Conservation (phyloP, 139 green algal species). For the Chlorella sp. region DNA sequence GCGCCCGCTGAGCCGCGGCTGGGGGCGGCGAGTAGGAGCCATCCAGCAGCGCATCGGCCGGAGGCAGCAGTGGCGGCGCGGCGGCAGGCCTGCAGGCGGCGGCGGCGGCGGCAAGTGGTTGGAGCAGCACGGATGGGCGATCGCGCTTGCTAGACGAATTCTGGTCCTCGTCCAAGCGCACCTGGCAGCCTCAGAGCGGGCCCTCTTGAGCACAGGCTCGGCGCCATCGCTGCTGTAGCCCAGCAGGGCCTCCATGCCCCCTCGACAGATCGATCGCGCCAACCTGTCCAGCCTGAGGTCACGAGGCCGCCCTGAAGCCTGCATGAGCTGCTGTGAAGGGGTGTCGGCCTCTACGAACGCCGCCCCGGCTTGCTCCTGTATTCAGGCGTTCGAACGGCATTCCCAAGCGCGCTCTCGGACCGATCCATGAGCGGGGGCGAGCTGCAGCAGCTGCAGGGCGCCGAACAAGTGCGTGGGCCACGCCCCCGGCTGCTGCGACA, state of each 20-base stretch:
- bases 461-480: background rate
- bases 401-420: background rate
- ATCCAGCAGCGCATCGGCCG: conserved; percentile 14
- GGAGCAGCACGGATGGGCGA: background rate
- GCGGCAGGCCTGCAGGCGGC: conserved; percentile 1
- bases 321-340: background rate
- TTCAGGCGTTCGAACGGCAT: background rate
- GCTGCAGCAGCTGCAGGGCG: conserved; percentile 6
- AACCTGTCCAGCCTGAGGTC: background rate
- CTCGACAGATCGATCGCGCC: background rate
- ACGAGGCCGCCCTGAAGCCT: background rate
- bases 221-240: background rate
- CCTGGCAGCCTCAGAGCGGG: background rate
- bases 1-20: conserved; percentile 3
- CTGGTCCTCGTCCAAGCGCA: background rate
- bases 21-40: conserved; percentile 14
- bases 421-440: background rate
- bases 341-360: no score
- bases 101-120: background rate
- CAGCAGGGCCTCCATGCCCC: background rate
- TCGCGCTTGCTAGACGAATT: background rate
- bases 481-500: background rate
- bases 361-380: background rate
- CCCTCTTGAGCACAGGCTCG: background rate
- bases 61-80: background rate